A percentile compares a stretch with the other conserved stretches of the same genome.
These are phyloP conservation scores for Cyberlindnera euphorbiae DNA, from an alignment of 805 yeast genomes.

Conservation along the genomic window DNA sequence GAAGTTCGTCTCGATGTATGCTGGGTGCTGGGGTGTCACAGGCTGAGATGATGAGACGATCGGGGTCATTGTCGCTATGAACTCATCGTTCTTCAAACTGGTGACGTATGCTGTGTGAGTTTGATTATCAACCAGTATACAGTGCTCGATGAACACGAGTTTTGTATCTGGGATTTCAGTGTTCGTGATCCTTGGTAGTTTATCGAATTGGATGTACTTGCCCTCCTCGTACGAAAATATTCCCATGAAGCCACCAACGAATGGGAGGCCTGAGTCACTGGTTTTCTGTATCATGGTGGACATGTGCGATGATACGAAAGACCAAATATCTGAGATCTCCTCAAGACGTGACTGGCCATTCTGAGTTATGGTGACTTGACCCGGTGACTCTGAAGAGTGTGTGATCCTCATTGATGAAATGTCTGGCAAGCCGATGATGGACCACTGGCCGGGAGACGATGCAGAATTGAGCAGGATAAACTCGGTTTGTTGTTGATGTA, in stretches of 20 bases:
- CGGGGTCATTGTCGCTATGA: slow-evolving; percentile 22
- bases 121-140: slow-evolving; percentile 49
- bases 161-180: slow-evolving; percentile 64
- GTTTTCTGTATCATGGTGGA: slow-evolving; percentile 23
- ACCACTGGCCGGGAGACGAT: slow-evolving; percentile 80
- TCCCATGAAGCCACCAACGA: slow-evolving; percentile 90
- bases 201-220: slow-evolving; percentile 30
- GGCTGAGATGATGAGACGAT: slow-evolving; percentile 1
- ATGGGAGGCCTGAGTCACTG: slow-evolving; percentile 49
- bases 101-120: slow-evolving; percentile 44
- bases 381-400: slow-evolving; percentile 48
- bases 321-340: slow-evolving; percentile 39
- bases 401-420: slow-evolving; percentile 41
- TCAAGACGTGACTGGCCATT: not conserved
- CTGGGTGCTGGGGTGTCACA: not conserved
- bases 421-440: slow-evolving; percentile 73
- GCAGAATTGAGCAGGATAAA: slow-evolving; percentile 73
- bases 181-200: slow-evolving; percentile 35
- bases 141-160: slow-evolving; percentile 64
- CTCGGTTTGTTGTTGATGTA: slow-evolving; percentile 32
- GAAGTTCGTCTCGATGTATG: slow-evolving; percentile 17
- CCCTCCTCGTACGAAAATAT: slow-evolving; percentile 88
- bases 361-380: slow-evolving; percentile 3
- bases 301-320: slow-evolving; percentile 47
- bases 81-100: slow-evolving; percentile 32